These are phyloP conservation scores for Daldinia loculata DNA, from an alignment of 495 filamentous ascomycete genomes.

Conservation along the genomic window DNA sequence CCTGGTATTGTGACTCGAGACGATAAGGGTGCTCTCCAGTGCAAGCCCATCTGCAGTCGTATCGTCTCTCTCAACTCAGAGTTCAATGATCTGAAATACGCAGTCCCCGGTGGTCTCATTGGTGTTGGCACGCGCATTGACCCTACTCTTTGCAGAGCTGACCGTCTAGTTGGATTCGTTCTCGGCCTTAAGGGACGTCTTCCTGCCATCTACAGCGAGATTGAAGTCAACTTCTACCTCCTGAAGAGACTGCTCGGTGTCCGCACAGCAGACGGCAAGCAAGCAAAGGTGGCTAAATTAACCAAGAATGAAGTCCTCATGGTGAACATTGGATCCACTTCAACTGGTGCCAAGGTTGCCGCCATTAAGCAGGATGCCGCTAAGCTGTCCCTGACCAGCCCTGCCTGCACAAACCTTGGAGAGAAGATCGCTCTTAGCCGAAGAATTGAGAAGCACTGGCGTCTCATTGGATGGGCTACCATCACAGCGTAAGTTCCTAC, in stretches of 20 bases:
- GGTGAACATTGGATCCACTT: slow-evolving; percentile 98
- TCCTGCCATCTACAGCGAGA: slow-evolving; percentile 94
- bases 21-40: slow-evolving; percentile 91
- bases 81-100: slow-evolving; percentile 96
- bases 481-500: slow-evolving; percentile 63
- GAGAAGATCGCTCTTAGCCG: slow-evolving; percentile 97
- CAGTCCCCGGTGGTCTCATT: slow-evolving; percentile 95
- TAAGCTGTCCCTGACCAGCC: slow-evolving; percentile 68
- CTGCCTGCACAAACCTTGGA: slow-evolving; percentile 47
- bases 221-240: slow-evolving; percentile 99
- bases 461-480: slow-evolving; percentile 96
- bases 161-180: slow-evolving; percentile 98
- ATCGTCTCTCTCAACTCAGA: slow-evolving; percentile 96
- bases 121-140: slow-evolving; percentile 97
- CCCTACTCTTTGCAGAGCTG: slow-evolving; percentile 95
- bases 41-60: slow-evolving; percentile 94
- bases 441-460: slow-evolving; percentile 99
- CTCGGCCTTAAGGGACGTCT: slow-evolving; percentile 90
- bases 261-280: slow-evolving; percentile 97
- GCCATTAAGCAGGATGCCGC: slow-evolving; percentile 97
- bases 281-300: slow-evolving; percentile 97
- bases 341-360: slow-evolving; percentile 92
- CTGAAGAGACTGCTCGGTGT: slow-evolving; percentile 93
- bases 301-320: slow-evolving; percentile 98
- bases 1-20: slow-evolving; percentile 95